Evolutionary conservation across 177 flowering plant species (phyloP).

Genomic region (Vitis hybrid): DNA sequence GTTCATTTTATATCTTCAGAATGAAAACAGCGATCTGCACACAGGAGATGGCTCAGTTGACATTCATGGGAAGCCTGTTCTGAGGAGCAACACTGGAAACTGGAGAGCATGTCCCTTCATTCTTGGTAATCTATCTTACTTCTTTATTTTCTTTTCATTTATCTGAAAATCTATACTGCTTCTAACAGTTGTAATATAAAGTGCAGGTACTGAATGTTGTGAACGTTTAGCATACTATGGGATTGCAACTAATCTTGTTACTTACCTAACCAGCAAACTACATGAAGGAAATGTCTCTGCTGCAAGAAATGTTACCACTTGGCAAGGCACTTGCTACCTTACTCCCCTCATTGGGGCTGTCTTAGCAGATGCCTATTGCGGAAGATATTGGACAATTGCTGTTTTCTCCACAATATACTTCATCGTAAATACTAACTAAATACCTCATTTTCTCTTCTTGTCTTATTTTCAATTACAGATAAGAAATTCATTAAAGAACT

Average conservation of each 20-base stretch:
- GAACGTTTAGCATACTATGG: conserved; percentile 90
- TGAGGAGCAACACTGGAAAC: conserved; percentile 74
- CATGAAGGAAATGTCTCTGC: conserved; percentile 81
- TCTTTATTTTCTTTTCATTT: not conserved
- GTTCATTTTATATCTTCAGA: conserved; percentile 23
- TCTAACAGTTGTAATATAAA: conserved; percentile 9
- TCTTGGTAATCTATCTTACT: conserved; percentile 38
- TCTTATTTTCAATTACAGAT: not conserved
- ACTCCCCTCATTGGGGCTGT: conserved; percentile 86
- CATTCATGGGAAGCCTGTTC: conserved; percentile 68
- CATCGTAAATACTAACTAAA: conserved; percentile 36
- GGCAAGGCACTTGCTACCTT: conserved; percentile 84
- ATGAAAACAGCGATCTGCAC: conserved; percentile 38
- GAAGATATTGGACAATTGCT: conserved; percentile 90
- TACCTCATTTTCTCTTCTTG: not conserved
- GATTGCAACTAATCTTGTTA: conserved; percentile 77
- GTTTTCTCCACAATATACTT: conserved; percentile 71
- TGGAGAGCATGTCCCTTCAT: conserved; percentile 97
- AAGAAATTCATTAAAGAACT: not conserved
- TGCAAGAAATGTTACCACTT: conserved; percentile 79
- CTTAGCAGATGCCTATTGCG: conserved; percentile 85
- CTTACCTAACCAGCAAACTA: conserved; percentile 61
- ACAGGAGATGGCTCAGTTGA: conserved; percentile 96
- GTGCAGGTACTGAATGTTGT: conserved; percentile 81
- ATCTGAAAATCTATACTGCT: not conserved